Conservation (phyloP, 1,139 yeast species). For the Diutina ranongensis region DNA sequence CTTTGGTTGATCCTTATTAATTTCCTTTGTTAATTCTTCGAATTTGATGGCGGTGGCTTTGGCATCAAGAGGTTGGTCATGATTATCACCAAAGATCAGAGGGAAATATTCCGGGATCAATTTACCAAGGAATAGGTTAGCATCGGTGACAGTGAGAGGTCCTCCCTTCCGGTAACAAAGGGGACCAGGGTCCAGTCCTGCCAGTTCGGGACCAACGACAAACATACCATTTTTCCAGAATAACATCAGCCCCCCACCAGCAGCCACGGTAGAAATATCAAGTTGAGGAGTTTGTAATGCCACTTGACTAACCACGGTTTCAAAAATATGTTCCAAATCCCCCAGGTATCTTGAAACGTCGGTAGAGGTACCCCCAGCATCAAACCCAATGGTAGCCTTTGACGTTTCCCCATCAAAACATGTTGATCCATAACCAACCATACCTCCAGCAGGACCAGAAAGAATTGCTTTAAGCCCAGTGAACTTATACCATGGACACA, state of each 20-base stretch:
- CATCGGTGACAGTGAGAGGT: slow-evolving; percentile 45
- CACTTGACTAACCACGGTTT: slow-evolving; percentile 42
- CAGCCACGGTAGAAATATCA: slow-evolving; percentile 48
- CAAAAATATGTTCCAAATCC: slow-evolving; percentile 38
- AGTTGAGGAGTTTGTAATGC: slow-evolving; percentile 46
- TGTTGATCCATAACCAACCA: slow-evolving; percentile 43
- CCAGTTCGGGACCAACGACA: slow-evolving; percentile 45
- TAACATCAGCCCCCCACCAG: slow-evolving; percentile 47
- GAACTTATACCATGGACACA: slow-evolving; percentile 35
- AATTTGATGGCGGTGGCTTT: slow-evolving; percentile 29
- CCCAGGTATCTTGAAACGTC: slow-evolving; percentile 43
- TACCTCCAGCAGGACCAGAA: slow-evolving; percentile 54
- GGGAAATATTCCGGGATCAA: slow-evolving; percentile 40
- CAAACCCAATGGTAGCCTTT: slow-evolving; percentile 43
- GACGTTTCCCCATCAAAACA: slow-evolving; percentile 28
- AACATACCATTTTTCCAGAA: slow-evolving; percentile 40
- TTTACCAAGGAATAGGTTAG: slow-evolving; percentile 39
- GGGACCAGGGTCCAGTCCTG: slow-evolving; percentile 49
- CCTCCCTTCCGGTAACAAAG: slow-evolving; percentile 49
- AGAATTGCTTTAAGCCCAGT: slow-evolving; percentile 40
- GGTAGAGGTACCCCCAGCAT: slow-evolving; percentile 53
- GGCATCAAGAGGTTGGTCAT: slow-evolving; percentile 33
- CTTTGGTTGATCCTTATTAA: slow-evolving; percentile 16
- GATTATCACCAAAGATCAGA: slow-evolving; percentile 41
- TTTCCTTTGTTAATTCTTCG: slow-evolving; percentile 24